These are phyloP conservation scores for Xylariaceae sp. DNA, from an alignment of 2,329 filamentous ascomycete species.

Conservation along the genomic window DNA sequence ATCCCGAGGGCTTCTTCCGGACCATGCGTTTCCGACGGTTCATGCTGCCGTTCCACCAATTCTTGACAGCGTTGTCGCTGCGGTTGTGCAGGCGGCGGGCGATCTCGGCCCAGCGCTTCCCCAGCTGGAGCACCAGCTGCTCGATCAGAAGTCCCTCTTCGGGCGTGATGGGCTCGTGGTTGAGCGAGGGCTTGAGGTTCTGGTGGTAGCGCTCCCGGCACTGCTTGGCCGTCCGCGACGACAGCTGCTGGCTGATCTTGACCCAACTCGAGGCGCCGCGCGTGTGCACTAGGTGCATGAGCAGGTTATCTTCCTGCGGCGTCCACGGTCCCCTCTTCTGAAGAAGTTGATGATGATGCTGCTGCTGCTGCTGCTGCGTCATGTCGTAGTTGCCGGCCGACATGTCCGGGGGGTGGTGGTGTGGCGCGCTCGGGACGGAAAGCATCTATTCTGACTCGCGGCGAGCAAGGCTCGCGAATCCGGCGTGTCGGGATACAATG, in stretches of 20 bases:
- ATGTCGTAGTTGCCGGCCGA: too few species aligned
- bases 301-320: slow-evolving; percentile 62
- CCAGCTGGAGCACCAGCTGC: slow-evolving; percentile 66
- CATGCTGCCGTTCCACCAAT: slow-evolving; percentile 94
- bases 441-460: too few species aligned
- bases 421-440: too few species aligned
- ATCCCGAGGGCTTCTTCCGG: slow-evolving; percentile 24
- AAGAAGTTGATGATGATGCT: slow-evolving; percentile 5
- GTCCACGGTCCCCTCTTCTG: slow-evolving; percentile 71
- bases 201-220: slow-evolving; percentile 92
- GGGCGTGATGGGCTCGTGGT: slow-evolving; percentile 64
- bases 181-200: slow-evolving; percentile 72
- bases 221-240: slow-evolving; percentile 81
- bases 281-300: slow-evolving; percentile 62
- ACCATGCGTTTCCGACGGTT: slow-evolving; percentile 61
- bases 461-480: too few species aligned
- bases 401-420: too few species aligned
- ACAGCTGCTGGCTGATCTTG: slow-evolving; percentile 67
- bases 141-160: slow-evolving; percentile 70
- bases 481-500: too few species aligned
- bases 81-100: slow-evolving; percentile 72
- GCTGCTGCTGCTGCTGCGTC: too few species aligned
- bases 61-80: slow-evolving; percentile 94
- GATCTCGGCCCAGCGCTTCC: slow-evolving; percentile 91
- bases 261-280: slow-evolving; percentile 87